Base-by-base conservation (phyloP, 306 rosid species). In the Vigna nakashimae region DNA sequence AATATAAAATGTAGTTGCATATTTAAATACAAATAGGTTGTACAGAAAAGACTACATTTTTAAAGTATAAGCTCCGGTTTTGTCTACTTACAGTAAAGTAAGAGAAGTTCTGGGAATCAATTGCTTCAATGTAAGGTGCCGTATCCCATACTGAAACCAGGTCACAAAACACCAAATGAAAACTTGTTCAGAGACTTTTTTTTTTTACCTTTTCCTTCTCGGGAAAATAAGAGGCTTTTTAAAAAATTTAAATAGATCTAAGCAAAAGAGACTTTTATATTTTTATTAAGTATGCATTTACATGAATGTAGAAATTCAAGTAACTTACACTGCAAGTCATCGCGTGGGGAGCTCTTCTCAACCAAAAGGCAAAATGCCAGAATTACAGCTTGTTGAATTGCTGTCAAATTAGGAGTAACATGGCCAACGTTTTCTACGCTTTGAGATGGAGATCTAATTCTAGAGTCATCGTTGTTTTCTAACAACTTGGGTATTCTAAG, bases 91-190 rank as follows among this genome's bases (percentile, higher is more conserved):
- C 98, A 79, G 80, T 80, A 82, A 90, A 92, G 75, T 82, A 79
- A 72, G 86, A 84, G 36, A 80, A 82, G 32, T 75, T 82, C 89
- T 92, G 98, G 77, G 92, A 85, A 82, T 94, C 95, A 48, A 92
- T 88, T 69, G 98, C 97, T 83, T 92, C 97, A 16, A 94, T 92
- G 74, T 90, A 94, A 64, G 98, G 98, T 80, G 98, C 98, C 97
- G 91, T 94, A 77, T 94, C 97, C 98, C 98, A 94, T 82, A 92
- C 98, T 94, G 91, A 82, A 90, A 81, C 53, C 74, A 67, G 36
- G 46, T 71, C 62, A 86, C 69, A 63, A 45, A 22, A 55, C 32
- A 15, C 63, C 32, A 65, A 73, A 69, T 52, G 53, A 65, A 43
- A 34, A 34, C 38, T 34, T 34, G 7, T 1, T 34, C 6, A 34